Percentiles rank a stretch among this genome's conserved stretches.
Conservation (phyloP, 441 rosid species). For the Erodium trifolium region DNA sequence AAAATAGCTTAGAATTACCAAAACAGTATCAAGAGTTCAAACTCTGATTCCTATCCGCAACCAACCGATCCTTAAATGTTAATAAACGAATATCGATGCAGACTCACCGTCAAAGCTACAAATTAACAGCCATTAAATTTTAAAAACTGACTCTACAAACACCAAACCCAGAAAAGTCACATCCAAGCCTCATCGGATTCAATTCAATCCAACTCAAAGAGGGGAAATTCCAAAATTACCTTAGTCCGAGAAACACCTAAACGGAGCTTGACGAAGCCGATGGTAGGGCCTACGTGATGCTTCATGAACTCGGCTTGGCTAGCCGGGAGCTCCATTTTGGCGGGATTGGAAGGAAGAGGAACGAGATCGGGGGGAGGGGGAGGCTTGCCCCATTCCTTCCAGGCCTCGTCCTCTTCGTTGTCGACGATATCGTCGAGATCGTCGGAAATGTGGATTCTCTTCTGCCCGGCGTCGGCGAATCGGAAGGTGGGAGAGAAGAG, state of each 20-base stretch:
- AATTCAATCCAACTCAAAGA: no score
- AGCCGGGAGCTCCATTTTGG: slow-evolving; percentile 44
- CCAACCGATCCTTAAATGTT: neutral
- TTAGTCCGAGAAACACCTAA: slow-evolving; percentile 46
- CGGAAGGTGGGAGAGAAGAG: slow-evolving; percentile 27
- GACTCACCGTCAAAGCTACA: neutral
- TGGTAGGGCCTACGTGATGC: slow-evolving; percentile 49
- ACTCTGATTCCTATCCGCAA: neutral
- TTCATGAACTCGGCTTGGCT: slow-evolving; percentile 63
- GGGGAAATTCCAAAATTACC: slow-evolving; percentile 25
- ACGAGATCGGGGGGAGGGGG: slow-evolving; percentile 51
- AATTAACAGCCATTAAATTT: no score
- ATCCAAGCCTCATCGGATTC: no score
- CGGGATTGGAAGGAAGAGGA: slow-evolving; percentile 9
- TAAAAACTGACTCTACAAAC: no score
- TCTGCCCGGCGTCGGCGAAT: slow-evolving; percentile 39
- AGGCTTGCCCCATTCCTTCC: slow-evolving; percentile 87
- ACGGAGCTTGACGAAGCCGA: slow-evolving; percentile 87
- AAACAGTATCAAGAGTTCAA: neutral
- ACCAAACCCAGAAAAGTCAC: no score
- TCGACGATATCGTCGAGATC: slow-evolving; percentile 79
- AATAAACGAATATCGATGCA: neutral
- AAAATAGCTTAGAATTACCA: neutral
- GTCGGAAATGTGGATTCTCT: slow-evolving; percentile 61
- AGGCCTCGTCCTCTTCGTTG: slow-evolving; percentile 80